Conservation (phyloP, 2,329 filamentous ascomycete genomes). For the Colletotrichum sp. region DNA sequence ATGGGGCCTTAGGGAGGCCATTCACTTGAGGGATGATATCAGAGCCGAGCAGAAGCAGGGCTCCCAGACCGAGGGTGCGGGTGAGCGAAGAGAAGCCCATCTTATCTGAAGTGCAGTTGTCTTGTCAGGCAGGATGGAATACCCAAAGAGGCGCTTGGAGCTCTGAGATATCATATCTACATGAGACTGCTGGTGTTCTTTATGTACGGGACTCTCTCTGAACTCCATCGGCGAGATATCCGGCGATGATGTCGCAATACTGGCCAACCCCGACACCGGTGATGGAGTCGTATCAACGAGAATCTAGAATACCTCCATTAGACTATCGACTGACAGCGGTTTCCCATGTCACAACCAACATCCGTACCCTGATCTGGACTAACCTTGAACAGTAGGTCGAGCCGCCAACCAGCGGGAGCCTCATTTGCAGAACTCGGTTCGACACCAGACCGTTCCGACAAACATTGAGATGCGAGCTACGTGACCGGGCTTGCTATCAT, state of each 20-base stretch:
- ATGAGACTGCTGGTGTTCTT: neutral
- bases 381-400: neutral
- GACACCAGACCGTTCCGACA: neutral
- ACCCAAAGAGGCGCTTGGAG: neutral
- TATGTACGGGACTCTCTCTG: rapidly evolving
- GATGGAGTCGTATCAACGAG: neutral
- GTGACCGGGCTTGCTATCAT: neutral
- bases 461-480: neutral
- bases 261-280: neutral
- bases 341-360: neutral
- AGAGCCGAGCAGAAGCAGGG: neutral
- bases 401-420: neutral
- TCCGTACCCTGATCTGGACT: neutral
- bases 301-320: neutral
- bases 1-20: slow-evolving; percentile 1
- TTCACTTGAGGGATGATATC: neutral
- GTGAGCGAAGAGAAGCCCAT: neutral
- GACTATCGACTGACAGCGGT: neutral
- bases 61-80: neutral
- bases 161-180: neutral
- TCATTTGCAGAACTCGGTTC: neutral
- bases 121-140: neutral
- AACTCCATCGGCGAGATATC: too few relatives aligned
- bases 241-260: neutral
- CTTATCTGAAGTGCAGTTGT: neutral